Evolutionary conservation across 2,329 filamentous ascomycete species (phyloP).

Genomic region (Dactylonectria estremocensis): DNA sequence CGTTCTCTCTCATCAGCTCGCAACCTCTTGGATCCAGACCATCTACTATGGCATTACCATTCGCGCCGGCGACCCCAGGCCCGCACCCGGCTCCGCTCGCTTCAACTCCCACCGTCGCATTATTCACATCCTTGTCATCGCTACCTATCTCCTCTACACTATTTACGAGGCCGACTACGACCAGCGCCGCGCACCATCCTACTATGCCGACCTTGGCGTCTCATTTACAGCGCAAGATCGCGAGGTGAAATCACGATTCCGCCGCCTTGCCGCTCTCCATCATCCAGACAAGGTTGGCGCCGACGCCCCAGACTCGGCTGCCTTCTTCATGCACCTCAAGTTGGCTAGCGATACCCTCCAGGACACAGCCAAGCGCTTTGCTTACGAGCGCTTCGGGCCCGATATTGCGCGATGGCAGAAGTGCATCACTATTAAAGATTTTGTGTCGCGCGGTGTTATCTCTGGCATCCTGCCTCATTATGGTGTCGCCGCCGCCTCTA

Average conservation of each 20-base stretch:
- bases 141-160: constrained; percentile 89
- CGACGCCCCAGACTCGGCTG: constrained; percentile 51
- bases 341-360: constrained; percentile 85
- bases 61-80: constrained; percentile 88
- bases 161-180: constrained; percentile 93
- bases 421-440: constrained; percentile 81
- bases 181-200: constrained; percentile 79
- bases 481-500: constrained; percentile 66
- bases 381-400: constrained; percentile 91
- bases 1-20: constrained; percentile 69
- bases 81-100: constrained; percentile 77
- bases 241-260: constrained; percentile 87
- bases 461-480: constrained; percentile 75
- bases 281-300: constrained; percentile 87
- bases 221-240: constrained; percentile 78
- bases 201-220: constrained; percentile 84
- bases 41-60: constrained; percentile 92
- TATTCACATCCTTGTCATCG: constrained; percentile 87
- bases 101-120: constrained; percentile 82
- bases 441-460: constrained; percentile 75
- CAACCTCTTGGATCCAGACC: constrained; percentile 82
- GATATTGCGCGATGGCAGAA: constrained; percentile 76
- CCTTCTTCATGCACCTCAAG: constrained; percentile 86
- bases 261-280: constrained; percentile 77
- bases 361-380: constrained; percentile 84